Evolutionary conservation across 2,329 filamentous ascomycete species (phyloP), one percentile per base, ranked within the genome.

Genomic region (Dactylellina cionopaga): DNA sequence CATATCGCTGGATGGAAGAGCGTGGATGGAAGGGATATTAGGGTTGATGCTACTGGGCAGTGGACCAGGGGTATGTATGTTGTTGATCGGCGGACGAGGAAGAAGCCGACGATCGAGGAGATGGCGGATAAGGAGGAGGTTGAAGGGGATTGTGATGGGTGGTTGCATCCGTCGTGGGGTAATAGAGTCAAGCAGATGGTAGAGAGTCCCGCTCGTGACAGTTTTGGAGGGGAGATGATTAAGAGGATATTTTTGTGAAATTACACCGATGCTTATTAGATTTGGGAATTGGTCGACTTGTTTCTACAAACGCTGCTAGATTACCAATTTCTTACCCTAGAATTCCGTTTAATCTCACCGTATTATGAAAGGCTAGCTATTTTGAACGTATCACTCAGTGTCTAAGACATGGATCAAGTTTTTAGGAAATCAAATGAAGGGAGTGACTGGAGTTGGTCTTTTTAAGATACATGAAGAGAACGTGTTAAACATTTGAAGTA

Each of bases 41-140:
- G 95, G 17, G 84, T 99, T 39, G 95, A 99, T 82, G 96, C 92
- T 0, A 83, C 86, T 1, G 95, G 94, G 1, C 95, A 98, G 82
- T 99, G 95, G 95, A 96, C 93, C 46, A 85, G 92, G 64, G 94
- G 95, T 0, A 93, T 95, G 89, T 93, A 92, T 78, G 85, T 98
- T 29, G 83, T 92, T 39, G 95, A 99, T 83, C 85, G 88, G 33
- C 85, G 95, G 49, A 78, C 77, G 74, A 78, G 78, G 77, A 79
- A 9, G 79, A 80, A 44, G 77, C 81, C 27, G 77, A 80, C 47
- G 75, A 6, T 82, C 77, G 79, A 83, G 74, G 78, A 82, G 75
- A 78, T 83, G 59, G 74, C 81, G 43, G 81, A 84, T 54, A 84
- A 85, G 19, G 82, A 83, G 44, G 85, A 86, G 75, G 85, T 88